Conservation (phyloP, 202 grass and related monocot species). For the Hordeum pubiflorum region DNA sequence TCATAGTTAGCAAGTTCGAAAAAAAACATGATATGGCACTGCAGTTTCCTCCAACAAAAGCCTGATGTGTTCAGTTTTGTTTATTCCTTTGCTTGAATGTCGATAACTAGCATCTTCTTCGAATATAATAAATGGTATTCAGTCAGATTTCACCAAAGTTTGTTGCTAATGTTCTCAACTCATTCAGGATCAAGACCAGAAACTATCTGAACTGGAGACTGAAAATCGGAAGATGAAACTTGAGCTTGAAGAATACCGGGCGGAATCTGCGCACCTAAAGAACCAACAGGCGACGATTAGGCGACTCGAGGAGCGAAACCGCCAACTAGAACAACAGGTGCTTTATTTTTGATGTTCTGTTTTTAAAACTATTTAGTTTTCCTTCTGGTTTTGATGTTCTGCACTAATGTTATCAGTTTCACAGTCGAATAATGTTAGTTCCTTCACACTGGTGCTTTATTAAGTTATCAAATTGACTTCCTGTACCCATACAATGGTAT, state of each 20-base stretch:
- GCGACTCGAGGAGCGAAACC: constrained; percentile 90
- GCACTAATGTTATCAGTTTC: neutral
- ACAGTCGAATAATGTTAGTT: neutral
- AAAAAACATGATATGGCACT: neutral
- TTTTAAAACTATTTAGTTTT: neutral
- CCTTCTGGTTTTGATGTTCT: neutral
- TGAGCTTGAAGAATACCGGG: constrained; percentile 90
- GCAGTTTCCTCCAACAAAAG: constrained; percentile 2
- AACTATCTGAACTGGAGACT: constrained; percentile 82
- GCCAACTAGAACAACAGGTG: constrained; percentile 98
- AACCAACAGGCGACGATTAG: constrained; percentile 98
- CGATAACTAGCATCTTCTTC: neutral
- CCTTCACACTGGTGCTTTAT: neutral
- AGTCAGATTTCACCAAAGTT: constrained; percentile 1
- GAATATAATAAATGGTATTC: neutral
- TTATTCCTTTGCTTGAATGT: constrained; percentile 9
- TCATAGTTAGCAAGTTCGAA: neutral
- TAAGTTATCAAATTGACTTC: constrained; percentile 1
- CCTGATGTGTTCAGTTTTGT: neutral
- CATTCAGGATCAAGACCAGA: constrained; percentile 91
- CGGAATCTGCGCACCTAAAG: constrained; percentile 90
- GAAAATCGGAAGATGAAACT: constrained; percentile 99
- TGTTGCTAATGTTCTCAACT: constrained; percentile 27
- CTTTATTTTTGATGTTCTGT: neutral
- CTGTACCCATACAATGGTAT: neutral